A percentile compares a stretch with the other conserved stretches of the same genome.
These are phyloP conservation scores for Umbelopsis sp. DNA, from an alignment of 192 early-diverging fungal genomes.

Conservation along the genomic window DNA sequence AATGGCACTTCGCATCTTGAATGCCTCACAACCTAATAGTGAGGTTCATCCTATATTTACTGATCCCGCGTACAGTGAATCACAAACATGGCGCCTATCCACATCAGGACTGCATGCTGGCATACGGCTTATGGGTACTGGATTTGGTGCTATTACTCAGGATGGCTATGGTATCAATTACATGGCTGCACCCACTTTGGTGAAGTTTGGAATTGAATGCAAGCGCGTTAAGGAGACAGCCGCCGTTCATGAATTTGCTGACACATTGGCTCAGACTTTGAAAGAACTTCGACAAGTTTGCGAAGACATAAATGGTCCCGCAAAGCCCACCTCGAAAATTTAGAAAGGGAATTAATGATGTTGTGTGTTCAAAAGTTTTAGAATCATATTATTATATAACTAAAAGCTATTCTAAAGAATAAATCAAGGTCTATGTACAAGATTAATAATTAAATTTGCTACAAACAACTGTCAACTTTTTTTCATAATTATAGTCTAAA, in stretches of 20 bases:
- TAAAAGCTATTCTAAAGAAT: not conserved
- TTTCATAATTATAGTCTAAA: not conserved
- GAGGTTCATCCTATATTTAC: conserved; percentile 59
- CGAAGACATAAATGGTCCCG: conserved; percentile 35
- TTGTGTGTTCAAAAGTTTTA: not conserved
- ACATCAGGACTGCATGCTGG: conserved; percentile 80
- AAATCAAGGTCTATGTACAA: not conserved
- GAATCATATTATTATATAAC: not conserved
- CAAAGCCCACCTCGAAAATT: not conserved
- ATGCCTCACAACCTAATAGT: conserved; percentile 42
- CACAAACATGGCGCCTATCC: conserved; percentile 70
- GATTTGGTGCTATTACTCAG: conserved; percentile 81
- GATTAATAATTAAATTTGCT: not conserved
- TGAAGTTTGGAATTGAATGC: conserved; percentile 84
- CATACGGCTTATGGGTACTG: conserved; percentile 70
- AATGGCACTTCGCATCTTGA: conserved; percentile 71
- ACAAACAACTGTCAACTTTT: not conserved
- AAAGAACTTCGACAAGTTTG: conserved; percentile 40
- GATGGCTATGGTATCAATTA: conserved; percentile 93
- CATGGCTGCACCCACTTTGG: conserved; percentile 58
- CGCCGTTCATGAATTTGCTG: conserved; percentile 19
- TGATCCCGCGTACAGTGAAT: conserved; percentile 73
- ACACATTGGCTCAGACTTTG: conserved; percentile 23
- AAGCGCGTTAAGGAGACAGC: conserved; percentile 51
- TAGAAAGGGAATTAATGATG: not conserved